phyloP scores from a whole-genome alignment of 2,329 filamentous ascomycete species.

The Colletotrichum tamarilloi region DNA sequence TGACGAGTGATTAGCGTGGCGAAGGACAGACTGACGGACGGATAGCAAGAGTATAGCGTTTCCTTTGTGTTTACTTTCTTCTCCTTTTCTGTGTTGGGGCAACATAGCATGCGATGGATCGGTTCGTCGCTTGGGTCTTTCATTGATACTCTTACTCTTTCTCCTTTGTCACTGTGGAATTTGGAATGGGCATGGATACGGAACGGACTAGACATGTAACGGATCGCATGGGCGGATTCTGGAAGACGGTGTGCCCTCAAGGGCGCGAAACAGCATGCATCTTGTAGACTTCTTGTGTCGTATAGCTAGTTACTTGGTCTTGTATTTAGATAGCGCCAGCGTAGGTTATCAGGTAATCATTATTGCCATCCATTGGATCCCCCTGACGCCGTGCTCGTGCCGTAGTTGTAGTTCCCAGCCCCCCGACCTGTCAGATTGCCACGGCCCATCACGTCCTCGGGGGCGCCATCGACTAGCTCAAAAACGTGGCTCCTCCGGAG shows the following conservation, averaged over 20 bases:
- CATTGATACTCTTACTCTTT: neutral
- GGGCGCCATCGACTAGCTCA: neutral
- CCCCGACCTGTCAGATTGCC: too few species aligned
- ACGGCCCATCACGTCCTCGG: neutral
- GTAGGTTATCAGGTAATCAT: neutral
- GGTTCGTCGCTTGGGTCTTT: conserved; percentile 10
- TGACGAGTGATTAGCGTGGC: neutral
- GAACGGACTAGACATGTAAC: conserved; percentile 27
- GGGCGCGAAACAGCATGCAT: conserved; percentile 28
- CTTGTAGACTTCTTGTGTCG: conserved; percentile 28
- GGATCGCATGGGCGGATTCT: conserved; percentile 28
- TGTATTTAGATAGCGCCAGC: conserved; percentile 15
- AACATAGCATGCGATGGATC: neutral
- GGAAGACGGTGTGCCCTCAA: conserved; percentile 23
- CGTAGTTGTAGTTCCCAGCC: too few species aligned
- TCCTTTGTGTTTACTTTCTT: conserved; percentile 13
- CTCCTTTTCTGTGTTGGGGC: neutral
- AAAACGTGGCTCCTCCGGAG: neutral
- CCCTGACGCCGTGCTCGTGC: neutral
- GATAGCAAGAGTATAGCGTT: neutral
- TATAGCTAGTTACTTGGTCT: conserved; percentile 11
- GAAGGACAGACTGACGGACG: neutral
- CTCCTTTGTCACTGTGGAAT: conserved; percentile 13
- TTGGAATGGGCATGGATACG: conserved; percentile 2
- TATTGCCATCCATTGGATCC: neutral